Conservation (phyloP, 2,329 filamentous ascomycete genomes). For the Fusarium domesticum region DNA sequence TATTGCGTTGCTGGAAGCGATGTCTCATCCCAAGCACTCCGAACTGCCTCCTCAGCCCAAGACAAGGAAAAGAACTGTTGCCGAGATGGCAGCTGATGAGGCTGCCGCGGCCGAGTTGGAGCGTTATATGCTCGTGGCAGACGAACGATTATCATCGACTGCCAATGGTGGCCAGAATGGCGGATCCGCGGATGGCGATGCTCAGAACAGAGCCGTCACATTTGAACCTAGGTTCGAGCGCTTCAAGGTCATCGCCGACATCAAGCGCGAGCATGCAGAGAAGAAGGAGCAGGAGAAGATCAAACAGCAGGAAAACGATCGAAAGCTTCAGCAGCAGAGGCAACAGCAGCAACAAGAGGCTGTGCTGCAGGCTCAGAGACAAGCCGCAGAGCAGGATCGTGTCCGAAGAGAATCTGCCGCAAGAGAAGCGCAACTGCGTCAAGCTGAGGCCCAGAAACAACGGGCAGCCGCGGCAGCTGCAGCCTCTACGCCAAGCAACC, state of each 20-base stretch:
- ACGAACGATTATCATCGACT: conserved; percentile 71
- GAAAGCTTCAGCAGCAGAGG: conserved; percentile 47
- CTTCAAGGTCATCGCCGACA: conserved; percentile 87
- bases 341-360: conserved; percentile 44
- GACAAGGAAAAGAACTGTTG: conserved; percentile 86
- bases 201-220: conserved; percentile 64
- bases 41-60: conserved; percentile 79
- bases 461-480: conserved; percentile 31
- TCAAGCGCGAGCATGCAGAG: conserved; percentile 73
- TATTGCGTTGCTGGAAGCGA: conserved; percentile 66
- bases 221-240: conserved; percentile 86
- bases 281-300: conserved; percentile 73
- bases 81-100: conserved; percentile 93
- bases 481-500: conserved; percentile 28
- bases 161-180: conserved; percentile 56
- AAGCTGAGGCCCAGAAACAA: conserved; percentile 38
- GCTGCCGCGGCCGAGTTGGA: conserved; percentile 86
- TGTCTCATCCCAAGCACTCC: conserved; percentile 75
- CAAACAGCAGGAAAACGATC: conserved; percentile 59
- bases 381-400: conserved; percentile 42
- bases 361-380: conserved; percentile 45
- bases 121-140: conserved; percentile 87
- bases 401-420: conserved; percentile 37
- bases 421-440: conserved; percentile 36
- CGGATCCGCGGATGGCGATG: conserved; percentile 65